These are phyloP conservation scores for Corchorus capsularis DNA, from an alignment of 345 rosid genomes.

Conservation along the genomic window DNA sequence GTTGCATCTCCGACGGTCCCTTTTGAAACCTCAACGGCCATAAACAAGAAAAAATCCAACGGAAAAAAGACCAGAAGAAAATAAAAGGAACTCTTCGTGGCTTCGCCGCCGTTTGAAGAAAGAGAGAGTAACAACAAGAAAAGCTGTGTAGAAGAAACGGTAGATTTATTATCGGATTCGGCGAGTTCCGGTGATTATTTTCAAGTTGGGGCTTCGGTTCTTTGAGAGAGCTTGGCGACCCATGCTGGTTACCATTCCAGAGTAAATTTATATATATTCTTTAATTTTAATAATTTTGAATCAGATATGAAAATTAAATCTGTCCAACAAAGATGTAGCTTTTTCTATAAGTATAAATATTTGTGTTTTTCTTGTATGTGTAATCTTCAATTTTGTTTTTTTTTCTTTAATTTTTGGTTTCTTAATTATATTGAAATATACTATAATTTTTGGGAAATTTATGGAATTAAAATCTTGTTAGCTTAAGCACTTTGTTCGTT, in stretches of 20 bases:
- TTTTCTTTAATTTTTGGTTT: background rate
- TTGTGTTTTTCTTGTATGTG: background rate
- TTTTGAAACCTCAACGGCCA: background rate
- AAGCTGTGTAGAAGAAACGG: conserved; percentile 27
- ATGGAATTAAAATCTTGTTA: background rate
- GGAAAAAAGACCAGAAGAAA: conserved; percentile 51
- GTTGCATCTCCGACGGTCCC: background rate
- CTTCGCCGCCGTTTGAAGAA: conserved; percentile 70
- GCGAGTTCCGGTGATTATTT: conserved; percentile 19
- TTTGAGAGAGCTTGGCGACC: conserved; percentile 86
- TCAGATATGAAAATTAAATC: background rate
- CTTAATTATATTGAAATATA: background rate
- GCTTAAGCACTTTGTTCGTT: background rate
- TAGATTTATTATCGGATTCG: conserved; percentile 35
- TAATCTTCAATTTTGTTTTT: background rate
- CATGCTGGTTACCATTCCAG: conserved; percentile 76
- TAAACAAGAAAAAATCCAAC: conserved; percentile 13
- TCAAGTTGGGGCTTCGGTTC: conserved; percentile 46
- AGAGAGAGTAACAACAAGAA: conserved; percentile 22
- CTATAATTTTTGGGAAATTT: background rate
- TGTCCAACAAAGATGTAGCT: conserved; percentile 7
- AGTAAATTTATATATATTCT: conserved; percentile 36
- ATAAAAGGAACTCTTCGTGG: conserved; percentile 74
- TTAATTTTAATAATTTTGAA: background rate
- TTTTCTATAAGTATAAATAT: background rate